Evolutionary conservation across 345 rosid species (phyloP), one percentile per base, ranked within the genome.

Genomic region (Brassica cretica): DNA sequence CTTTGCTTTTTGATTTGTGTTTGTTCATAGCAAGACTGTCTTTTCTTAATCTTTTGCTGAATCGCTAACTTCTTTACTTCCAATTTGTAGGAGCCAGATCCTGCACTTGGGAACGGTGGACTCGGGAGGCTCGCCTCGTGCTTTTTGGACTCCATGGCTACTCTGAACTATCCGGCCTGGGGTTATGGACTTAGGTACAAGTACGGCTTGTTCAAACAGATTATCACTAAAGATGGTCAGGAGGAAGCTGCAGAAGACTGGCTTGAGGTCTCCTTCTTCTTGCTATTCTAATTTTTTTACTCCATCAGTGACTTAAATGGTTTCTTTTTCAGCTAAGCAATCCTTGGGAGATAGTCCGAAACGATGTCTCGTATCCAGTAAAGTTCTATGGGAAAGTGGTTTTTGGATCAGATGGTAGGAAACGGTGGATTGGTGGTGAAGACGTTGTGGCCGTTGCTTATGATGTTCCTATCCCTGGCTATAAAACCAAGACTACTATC

Each of bases 91-190:
- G 96, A 91, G 84, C 92, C 92, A 9, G 96, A 91, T 85, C 92
- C 93, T 77, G 96, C 93, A 29, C 93, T 91, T 78, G 96, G 96
- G 35, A 91, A 91, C 69, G 96, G 96, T 67, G 96, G 96, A 79
- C 93, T 9, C 29, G 93, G 93, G 72, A 89, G 93, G 71, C 93
- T 89, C 74, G 93, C 93, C 14, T 89, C 96, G 8, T 91, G 96
- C 71, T 91, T 91, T 84, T 67, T 91, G 82, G 96, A 91, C 75
- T 91, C 96, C 14, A 1, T 89, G 88, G 96, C 96, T 16, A 91
- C 96, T 35, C 82, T 91, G 66, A 85, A 89, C 78, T 91, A 88
- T 71, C 96, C 93, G 8, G 93, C 96, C 65, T 88, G 96, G 96
- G 96, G 96, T 29, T 91, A 91, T 83, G 96, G 96, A 51, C 86